phyloP scores from a whole-genome alignment of 1,284 basidiomycete genomes.

The Tausonia pullulans region DNA sequence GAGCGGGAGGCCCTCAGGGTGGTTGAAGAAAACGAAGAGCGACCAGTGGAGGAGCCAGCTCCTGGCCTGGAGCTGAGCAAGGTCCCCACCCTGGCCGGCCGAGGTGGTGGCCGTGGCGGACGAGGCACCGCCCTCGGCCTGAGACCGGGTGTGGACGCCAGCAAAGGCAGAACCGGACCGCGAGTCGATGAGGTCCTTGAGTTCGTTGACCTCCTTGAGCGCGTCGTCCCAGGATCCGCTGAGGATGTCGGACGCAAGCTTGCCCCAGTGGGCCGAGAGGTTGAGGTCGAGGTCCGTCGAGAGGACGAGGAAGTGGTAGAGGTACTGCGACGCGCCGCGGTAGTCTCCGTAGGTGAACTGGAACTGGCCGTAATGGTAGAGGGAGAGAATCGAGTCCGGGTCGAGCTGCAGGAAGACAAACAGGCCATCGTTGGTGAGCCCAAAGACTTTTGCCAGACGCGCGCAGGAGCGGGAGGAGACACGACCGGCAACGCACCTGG shows the following conservation, averaged over 20 bases:
- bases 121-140: constrained; percentile 29
- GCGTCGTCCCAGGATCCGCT: constrained; percentile 90
- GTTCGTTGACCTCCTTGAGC: constrained; percentile 82
- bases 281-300: constrained; percentile 85
- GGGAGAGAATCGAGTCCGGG: constrained; percentile 83
- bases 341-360: constrained; percentile 97
- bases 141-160: constrained; percentile 28
- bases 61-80: constrained; percentile 80
- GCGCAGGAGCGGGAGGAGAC: neutral
- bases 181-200: constrained; percentile 83
- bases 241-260: constrained; percentile 91
- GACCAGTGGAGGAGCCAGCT: constrained; percentile 98
- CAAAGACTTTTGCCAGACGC: neutral
- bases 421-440: neutral
- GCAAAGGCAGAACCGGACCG: constrained; percentile 41
- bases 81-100: constrained; percentile 35
- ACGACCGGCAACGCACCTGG: constrained; percentile 46
- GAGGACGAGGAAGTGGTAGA: constrained; percentile 96
- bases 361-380: constrained; percentile 97
- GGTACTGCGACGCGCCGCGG: constrained; percentile 88
- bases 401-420: constrained; percentile 52
- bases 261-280: constrained; percentile 95
- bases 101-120: constrained; percentile 47
- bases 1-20: constrained; percentile 79
- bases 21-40: constrained; percentile 97